Conservation (phyloP, 306 rosid species). For the Ormosia semicastrata region DNA sequence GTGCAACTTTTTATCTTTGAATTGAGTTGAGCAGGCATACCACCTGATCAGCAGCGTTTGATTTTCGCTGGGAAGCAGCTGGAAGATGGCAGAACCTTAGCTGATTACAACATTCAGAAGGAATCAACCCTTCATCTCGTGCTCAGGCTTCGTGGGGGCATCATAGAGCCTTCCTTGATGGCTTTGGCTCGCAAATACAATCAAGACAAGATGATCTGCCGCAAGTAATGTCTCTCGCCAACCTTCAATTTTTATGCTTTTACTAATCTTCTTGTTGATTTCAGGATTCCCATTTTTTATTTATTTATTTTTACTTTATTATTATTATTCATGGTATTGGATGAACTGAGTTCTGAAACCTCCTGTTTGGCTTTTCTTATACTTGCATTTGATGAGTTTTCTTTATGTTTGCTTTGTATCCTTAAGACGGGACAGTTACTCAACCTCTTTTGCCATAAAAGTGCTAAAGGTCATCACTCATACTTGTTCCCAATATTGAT, state of each 20-base stretch:
- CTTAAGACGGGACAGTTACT: constrained; percentile 28
- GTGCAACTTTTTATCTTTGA: not conserved
- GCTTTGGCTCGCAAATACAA: constrained; percentile 78
- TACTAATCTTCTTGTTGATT: not conserved
- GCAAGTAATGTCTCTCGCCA: constrained; percentile 42
- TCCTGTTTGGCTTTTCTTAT: not conserved
- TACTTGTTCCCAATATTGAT: constrained; percentile 33
- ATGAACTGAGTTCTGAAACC: not conserved
- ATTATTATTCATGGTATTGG: not conserved
- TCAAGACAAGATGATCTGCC: constrained; percentile 70
- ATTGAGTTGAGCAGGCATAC: constrained; percentile 39
- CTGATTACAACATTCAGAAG: constrained; percentile 65
- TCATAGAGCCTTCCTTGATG: constrained; percentile 67
- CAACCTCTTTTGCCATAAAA: too few species aligned
- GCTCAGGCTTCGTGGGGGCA: constrained; percentile 65
- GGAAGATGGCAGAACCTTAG: constrained; percentile 60
- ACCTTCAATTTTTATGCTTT: not conserved
- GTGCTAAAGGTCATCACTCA: too few species aligned
- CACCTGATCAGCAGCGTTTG: constrained; percentile 67
- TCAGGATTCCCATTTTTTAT: not conserved
- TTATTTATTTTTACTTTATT: not conserved
- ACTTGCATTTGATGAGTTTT: too few species aligned
- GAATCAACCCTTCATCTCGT: constrained; percentile 70
- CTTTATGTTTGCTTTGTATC: not conserved
- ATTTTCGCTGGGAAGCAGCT: constrained; percentile 70